Evolutionary conservation across 345 rosid species (phyloP).

Genomic region (Litchi chinensis): DNA sequence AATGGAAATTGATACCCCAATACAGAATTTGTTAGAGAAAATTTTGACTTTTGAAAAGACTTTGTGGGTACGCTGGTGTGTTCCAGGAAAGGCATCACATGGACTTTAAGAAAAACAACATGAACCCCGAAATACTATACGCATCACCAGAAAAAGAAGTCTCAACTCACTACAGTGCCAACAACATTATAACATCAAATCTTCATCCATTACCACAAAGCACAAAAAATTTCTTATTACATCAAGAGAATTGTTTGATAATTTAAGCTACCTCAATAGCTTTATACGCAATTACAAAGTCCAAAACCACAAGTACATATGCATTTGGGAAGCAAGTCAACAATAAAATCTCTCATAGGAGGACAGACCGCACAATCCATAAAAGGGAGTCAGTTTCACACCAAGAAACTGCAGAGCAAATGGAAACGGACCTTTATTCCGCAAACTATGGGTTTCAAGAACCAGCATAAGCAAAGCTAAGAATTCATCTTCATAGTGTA

Average conservation of each 20-base stretch:
- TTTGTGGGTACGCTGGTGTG: background rate
- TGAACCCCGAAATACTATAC: background rate
- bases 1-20: background rate
- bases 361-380: background rate
- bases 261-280: background rate
- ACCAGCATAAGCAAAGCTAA: conserved; percentile 10
- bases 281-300: background rate
- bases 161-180: background rate
- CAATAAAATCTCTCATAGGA: background rate
- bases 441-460: conserved; percentile 91
- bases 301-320: background rate
- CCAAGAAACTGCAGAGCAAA: background rate
- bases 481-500: too few species aligned
- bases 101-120: background rate
- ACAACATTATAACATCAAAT: too few species aligned
- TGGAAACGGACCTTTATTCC: conserved; percentile 69
- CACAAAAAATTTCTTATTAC: too few species aligned
- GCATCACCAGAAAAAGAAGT: background rate
- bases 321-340: background rate
- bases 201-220: too few species aligned
- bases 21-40: background rate
- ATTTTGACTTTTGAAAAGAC: background rate
- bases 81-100: background rate
- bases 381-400: background rate
- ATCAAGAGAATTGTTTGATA: background rate